These are phyloP conservation scores for Wickerhamomyces subpelliculosus DNA, from an alignment of 805 yeast genomes.

Conservation along the genomic window DNA sequence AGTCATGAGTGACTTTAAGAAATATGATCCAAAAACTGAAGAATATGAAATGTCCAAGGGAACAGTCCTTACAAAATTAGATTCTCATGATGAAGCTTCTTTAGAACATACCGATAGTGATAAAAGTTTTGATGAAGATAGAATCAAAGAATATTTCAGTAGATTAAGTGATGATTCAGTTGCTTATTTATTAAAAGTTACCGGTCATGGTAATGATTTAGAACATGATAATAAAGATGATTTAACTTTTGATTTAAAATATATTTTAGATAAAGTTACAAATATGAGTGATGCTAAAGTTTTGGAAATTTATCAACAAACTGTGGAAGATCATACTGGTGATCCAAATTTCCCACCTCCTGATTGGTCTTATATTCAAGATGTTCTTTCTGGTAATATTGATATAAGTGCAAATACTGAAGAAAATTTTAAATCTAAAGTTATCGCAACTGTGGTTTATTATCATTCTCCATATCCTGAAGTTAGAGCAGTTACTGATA, in stretches of 20 bases:
- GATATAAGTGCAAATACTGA: slow-evolving; percentile 14
- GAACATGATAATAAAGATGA: neutral
- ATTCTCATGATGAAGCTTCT: neutral
- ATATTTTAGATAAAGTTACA: slow-evolving; percentile 1
- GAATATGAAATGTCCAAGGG: neutral
- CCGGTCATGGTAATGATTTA: slow-evolving; percentile 5
- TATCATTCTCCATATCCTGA: slow-evolving; percentile 57
- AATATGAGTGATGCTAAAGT: slow-evolving; percentile 32
- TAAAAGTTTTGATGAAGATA: slow-evolving; percentile 1
- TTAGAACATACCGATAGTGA: neutral
- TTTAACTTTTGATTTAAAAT: slow-evolving; percentile 1
- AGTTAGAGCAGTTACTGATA: slow-evolving; percentile 55
- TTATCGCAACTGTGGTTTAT: slow-evolving; percentile 29
- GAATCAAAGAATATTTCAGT: neutral
- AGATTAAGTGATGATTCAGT: neutral
- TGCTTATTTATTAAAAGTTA: neutral
- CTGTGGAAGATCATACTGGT: slow-evolving; percentile 32
- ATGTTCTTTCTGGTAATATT: slow-evolving; percentile 24
- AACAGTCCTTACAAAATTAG: neutral
- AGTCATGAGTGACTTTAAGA: too few relatives aligned
- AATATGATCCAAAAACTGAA: too few relatives aligned
- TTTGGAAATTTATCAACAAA: slow-evolving; percentile 25
- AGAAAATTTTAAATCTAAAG: slow-evolving; percentile 16
- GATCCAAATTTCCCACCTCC: slow-evolving; percentile 39
- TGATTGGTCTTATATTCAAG: slow-evolving; percentile 28